Conservation (phyloP, 768 basidiomycete species). For the Tephrocybe rancida region DNA sequence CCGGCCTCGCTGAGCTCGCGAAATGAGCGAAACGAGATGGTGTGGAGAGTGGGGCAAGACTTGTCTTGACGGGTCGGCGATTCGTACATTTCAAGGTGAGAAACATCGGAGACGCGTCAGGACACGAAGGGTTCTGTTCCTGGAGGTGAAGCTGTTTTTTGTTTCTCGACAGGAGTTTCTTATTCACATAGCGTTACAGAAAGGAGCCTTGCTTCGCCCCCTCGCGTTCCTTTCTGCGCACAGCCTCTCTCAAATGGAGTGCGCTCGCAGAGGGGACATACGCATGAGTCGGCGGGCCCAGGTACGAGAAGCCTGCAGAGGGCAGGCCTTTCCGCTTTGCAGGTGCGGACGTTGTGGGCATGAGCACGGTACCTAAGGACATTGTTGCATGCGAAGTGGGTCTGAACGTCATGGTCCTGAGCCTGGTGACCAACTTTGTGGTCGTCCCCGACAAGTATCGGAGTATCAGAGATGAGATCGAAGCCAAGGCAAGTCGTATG, state of each 20-base stretch:
- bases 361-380: conserved; percentile 93
- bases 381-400: conserved; percentile 78
- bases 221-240: conserved; percentile 74
- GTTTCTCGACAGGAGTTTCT: too few species aligned
- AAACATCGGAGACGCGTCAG: too few species aligned
- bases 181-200: too few species aligned
- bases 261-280: conserved; percentile 83
- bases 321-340: conserved; percentile 72
- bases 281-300: conserved; percentile 90
- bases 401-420: conserved; percentile 75
- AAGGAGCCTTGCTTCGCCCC: conserved; percentile 66
- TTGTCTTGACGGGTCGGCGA: too few species aligned
- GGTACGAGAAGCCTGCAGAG: conserved; percentile 89
- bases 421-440: conserved; percentile 85
- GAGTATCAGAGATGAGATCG: conserved; percentile 74
- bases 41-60: too few species aligned
- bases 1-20: too few species aligned
- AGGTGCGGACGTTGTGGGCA: conserved; percentile 91
- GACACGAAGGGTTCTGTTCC: too few species aligned
- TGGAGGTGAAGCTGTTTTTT: too few species aligned
- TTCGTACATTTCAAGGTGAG: too few species aligned
- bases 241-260: conserved; percentile 51
- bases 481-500: conserved; percentile 64
- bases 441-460: conserved; percentile 68
- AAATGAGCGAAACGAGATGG: too few species aligned